Percentiles rank a stretch among this genome's conserved stretches.
Conservation (phyloP, 2,329 filamentous ascomycete genomes). For the Fusarium foetens region DNA sequence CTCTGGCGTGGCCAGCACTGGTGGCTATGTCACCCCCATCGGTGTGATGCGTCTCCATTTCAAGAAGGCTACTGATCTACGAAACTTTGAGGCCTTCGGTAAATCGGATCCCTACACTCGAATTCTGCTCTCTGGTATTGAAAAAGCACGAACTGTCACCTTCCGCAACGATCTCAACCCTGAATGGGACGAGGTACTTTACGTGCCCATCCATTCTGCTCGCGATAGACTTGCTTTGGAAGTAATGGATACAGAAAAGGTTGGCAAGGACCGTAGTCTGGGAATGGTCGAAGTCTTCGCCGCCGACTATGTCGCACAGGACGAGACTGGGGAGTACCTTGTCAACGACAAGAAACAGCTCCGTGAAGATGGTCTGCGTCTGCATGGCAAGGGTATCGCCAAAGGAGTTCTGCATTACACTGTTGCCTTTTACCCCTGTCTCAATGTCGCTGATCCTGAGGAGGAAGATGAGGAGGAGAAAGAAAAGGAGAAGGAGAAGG, state of each 20-base stretch:
- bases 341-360: conserved; percentile 79
- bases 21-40: conserved; percentile 91
- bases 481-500: conserved; percentile 51
- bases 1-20: conserved; percentile 80
- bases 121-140: conserved; percentile 87
- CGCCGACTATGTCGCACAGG: conserved; percentile 81
- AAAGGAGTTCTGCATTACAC: conserved; percentile 89
- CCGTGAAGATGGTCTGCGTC: conserved; percentile 73
- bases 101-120: conserved; percentile 97
- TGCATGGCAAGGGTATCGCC: conserved; percentile 75
- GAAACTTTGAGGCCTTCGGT: conserved; percentile 93
- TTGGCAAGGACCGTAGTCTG: conserved; percentile 89
- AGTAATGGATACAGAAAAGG: conserved; percentile 95
- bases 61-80: conserved; percentile 81
- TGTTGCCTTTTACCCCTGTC: conserved; percentile 87
- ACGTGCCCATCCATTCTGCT: conserved; percentile 86
- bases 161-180: conserved; percentile 96
- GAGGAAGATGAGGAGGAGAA: conserved; percentile 81
- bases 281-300: conserved; percentile 82
- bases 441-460: conserved; percentile 89
- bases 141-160: conserved; percentile 92
- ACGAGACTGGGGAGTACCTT: conserved; percentile 82
- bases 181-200: conserved; percentile 94
- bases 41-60: conserved; percentile 97
- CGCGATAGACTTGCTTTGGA: conserved; percentile 89